Evolutionary conservation across 768 basidiomycete species (phyloP), one percentile per base, ranked within the genome.

Genomic region (Termitomyces sp.): DNA sequence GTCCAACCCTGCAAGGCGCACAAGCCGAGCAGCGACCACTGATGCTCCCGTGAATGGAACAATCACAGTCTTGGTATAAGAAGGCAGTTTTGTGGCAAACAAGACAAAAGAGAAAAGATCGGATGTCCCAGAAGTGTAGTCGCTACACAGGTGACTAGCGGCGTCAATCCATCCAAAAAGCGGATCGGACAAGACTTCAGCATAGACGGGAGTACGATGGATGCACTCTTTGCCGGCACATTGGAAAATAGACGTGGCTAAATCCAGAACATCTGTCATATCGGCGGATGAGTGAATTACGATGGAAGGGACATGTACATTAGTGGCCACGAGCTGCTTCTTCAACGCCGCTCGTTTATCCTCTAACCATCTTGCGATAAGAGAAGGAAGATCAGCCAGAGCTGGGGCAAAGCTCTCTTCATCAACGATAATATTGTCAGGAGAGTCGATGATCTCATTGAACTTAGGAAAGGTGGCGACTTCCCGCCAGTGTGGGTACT

Each of bases 401-500:
- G 42, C 50, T 16, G 40, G 38, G 17, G 44, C 29, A 23, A 62
- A 49, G 25, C 41, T 57, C 4, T 42, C 35, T 17, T 37, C 47
- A n/a, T 40, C n/a, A 17, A 46, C 29, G 9, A 7, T 31, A 9
- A 45, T 43, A 42, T 51, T 40, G 5, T 40, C 41, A 7, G 27
- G 31, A 8, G 55, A 32, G 14, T 31, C 12, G 17, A 57, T 35
- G 8, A 59, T 29, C 23, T 54, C 17, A 1, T 48, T 31, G 35
- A 59, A 51, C 1, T 31, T 40, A 14, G 59, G 46, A 14, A 60
- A 56, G 12, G 14, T 31, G 19, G 45, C 37, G n/a, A 69, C 51
- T 23, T 67, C 64, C 12, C 52, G 25, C 23, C 55, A 51, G 5
- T 58, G 55, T 14, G 69, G 70, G 21, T 68, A 64, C 21, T 57